Evolutionary conservation across 495 filamentous ascomycete species (phyloP), one percentile per base, ranked within the genome.

Genomic region (Copromyces sp.): DNA sequence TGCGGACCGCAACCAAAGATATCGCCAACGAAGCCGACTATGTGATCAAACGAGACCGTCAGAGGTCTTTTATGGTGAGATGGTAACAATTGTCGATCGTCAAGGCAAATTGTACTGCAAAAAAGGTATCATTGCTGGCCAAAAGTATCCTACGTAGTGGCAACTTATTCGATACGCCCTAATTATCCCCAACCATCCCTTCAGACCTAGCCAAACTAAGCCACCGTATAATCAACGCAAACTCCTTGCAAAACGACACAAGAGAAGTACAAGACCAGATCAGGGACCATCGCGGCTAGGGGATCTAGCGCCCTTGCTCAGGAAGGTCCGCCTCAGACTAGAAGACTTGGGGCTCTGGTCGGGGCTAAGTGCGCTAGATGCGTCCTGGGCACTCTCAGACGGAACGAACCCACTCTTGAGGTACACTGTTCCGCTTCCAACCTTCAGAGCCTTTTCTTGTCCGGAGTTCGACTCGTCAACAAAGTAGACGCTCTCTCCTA

Each of bases 401-500:
- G 78, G 69, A 68, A 42, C 74, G 72, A 94, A 96, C 72, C 83
- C 86, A 70, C 89, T 93, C 79, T 87, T 90, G 69, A 96, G 80
- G 1, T 86, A 83, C 17, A 95, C 90, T 2, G 79, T 86, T 11
- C 93, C 92, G 29, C 80, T 83, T 14, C 94, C 94, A 70, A 92
- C 88, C 20, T 80, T 83, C 39, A 99, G 82, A 16, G 85, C 76
- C 85, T 94, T 97, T 75, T 97, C 93, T 45, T 87, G 85, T 24
- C 90, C 89, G 3, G 84, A 82, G 17, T 90, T 89, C 71, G 91
- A 90, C 77, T 99, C 94, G 71, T 92, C 92, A 16, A 99, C 90
- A 77, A 96, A 94, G 84, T 97, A 97, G n/a, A 90, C 74, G 0
- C 85, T 87, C 75, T 98, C 94, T 59, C 95, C 95, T 11, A 98